Evolutionary conservation across 1,284 basidiomycete species (phyloP).

Genomic region (Gymnopus androsaceus): DNA sequence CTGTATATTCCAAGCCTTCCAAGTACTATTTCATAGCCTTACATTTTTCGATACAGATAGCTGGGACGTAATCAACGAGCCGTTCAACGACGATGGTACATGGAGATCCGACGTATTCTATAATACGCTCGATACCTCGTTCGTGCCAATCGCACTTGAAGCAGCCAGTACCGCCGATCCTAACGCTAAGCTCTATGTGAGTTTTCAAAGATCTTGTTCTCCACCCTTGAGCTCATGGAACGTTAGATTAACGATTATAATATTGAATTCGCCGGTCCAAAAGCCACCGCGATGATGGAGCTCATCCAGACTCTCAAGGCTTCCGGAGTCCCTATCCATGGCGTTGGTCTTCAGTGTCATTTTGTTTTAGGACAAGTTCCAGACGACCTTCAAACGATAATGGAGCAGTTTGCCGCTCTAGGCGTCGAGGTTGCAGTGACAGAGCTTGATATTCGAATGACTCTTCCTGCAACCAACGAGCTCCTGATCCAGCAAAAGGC

Average conservation of each 20-base stretch:
- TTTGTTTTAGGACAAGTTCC: slow-evolving; percentile 53
- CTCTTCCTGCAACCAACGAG: slow-evolving; percentile 48
- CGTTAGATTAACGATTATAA: slow-evolving; percentile 62
- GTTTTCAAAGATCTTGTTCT: too few relatives aligned
- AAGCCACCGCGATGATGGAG: slow-evolving; percentile 51
- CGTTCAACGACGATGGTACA: slow-evolving; percentile 53
- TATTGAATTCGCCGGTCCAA: slow-evolving; percentile 50
- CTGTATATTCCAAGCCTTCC: too few relatives aligned
- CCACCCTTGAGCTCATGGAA: background rate
- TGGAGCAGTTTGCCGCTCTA: slow-evolving; percentile 51
- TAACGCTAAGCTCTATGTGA: slow-evolving; percentile 41
- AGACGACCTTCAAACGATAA: slow-evolving; percentile 32
- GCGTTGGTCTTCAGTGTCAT: slow-evolving; percentile 57
- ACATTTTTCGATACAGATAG: slow-evolving; percentile 15
- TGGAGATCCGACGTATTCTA: slow-evolving; percentile 34
- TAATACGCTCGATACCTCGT: slow-evolving; percentile 34
- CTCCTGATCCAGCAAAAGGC: slow-evolving; percentile 49
- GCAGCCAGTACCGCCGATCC: slow-evolving; percentile 45
- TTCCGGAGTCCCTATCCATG: slow-evolving; percentile 53
- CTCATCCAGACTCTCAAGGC: slow-evolving; percentile 49
- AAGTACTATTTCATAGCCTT: background rate
- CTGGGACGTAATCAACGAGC: slow-evolving; percentile 47
- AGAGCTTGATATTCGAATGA: slow-evolving; percentile 62
- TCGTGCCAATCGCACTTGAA: slow-evolving; percentile 39
- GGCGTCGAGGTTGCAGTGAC: too few relatives aligned